These are phyloP conservation scores for Cafeteria roenbergensis DNA, from an alignment of 108 stramenopile species.

Conservation along the genomic window DNA sequence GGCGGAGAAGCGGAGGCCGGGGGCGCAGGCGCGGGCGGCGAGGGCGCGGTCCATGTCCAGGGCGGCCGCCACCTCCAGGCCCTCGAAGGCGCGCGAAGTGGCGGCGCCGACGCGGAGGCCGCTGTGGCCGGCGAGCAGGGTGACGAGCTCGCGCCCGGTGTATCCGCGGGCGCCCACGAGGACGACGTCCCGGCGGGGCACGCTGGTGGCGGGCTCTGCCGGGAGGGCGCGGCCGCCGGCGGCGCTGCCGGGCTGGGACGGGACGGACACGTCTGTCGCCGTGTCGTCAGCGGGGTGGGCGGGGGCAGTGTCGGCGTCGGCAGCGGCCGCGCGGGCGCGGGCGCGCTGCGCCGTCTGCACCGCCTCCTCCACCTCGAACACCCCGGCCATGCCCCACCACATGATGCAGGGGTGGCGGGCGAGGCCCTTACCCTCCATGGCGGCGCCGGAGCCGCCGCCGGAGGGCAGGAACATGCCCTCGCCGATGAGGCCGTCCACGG, in stretches of 20 bases:
- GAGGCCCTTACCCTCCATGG: too few relatives aligned
- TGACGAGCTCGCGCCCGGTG: constrained; percentile 11
- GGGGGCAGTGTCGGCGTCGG: too few relatives aligned
- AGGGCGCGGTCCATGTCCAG: neutral
- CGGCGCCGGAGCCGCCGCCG: too few relatives aligned
- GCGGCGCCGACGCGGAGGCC: constrained; percentile 5
- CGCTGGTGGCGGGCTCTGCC: neutral
- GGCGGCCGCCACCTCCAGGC: constrained; percentile 5
- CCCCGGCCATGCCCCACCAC: neutral
- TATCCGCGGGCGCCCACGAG: constrained; percentile 13
- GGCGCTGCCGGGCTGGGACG: too few relatives aligned
- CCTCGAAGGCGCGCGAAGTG: constrained; percentile 4
- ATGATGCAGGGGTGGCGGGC: too few relatives aligned
- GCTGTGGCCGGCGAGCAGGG: constrained; percentile 1
- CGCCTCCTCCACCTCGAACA: neutral
- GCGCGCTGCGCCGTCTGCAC: neutral
- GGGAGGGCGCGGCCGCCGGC: too few relatives aligned
- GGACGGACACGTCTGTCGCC: too few relatives aligned
- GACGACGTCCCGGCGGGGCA: neutral
- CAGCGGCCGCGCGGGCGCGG: too few relatives aligned
- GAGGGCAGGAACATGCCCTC: too few relatives aligned
- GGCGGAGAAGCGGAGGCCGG: constrained; percentile 6
- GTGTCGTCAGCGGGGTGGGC: too few relatives aligned
- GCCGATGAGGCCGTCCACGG: too few relatives aligned
- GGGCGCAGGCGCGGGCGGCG: constrained; percentile 1